Evolutionary conservation across 139 green algal genomes (phyloP).

Genomic region (Micractinium sp.): DNA sequence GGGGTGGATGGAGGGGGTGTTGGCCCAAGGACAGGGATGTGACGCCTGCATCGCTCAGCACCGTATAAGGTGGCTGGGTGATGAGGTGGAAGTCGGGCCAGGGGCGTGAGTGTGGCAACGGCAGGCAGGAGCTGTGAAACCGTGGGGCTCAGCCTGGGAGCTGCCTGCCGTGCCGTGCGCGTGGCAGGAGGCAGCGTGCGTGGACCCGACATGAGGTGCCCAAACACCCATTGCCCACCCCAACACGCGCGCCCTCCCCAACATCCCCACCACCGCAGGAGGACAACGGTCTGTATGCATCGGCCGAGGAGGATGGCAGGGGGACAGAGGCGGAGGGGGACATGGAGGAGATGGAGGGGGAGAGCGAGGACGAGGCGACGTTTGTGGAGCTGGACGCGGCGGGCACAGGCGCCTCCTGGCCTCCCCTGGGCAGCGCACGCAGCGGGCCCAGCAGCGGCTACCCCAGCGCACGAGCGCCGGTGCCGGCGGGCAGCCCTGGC

Average conservation of each 20-base stretch:
- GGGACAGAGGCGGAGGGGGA: not conserved
- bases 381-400: not conserved
- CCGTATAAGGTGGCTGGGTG: too few species aligned
- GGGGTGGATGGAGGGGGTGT: too few species aligned
- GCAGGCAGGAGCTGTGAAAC: too few species aligned
- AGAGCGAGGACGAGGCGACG: not conserved
- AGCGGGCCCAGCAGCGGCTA: slow-evolving; percentile 6
- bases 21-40: too few species aligned
- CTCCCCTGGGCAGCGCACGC: not conserved
- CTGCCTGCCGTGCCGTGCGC: too few species aligned
- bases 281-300: slow-evolving; percentile 2
- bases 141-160: too few species aligned
- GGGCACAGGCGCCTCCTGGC: not conserved
- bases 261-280: not conserved
- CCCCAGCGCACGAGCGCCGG: not conserved
- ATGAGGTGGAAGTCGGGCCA: too few species aligned
- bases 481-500: not conserved
- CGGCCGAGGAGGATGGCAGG: not conserved
- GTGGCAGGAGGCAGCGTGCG: too few species aligned
- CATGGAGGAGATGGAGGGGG: not conserved
- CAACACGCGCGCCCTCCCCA: not conserved
- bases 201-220: not conserved
- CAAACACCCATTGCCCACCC: too few species aligned
- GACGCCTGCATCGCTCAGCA: not conserved
- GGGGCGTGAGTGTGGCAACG: too few species aligned